phyloP scores from a whole-genome alignment of 1,139 yeast genomes.

The Lodderomyces theae region DNA sequence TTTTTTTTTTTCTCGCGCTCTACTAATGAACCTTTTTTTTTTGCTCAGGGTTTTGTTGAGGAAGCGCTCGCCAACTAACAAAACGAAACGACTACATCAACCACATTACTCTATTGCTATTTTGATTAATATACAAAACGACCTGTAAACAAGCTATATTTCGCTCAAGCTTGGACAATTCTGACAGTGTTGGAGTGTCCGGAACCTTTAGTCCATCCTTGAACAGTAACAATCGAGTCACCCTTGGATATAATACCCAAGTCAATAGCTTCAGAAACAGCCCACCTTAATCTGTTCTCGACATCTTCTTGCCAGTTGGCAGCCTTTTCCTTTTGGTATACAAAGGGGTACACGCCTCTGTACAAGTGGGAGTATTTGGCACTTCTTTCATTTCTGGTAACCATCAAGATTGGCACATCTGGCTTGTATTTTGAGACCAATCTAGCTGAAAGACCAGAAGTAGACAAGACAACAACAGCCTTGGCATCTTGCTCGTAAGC shows the following conservation, averaged over 20 bases:
- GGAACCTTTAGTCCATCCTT: constrained; percentile 98
- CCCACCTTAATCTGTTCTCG: constrained; percentile 92
- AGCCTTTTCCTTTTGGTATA: constrained; percentile 64
- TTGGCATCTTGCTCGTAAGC: constrained; percentile 94
- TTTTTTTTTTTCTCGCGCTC: too few relatives aligned
- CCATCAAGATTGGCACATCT: constrained; percentile 95
- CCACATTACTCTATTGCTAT: neutral
- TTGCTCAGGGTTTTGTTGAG: neutral
- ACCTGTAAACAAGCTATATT: neutral
- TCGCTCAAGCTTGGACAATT: constrained; percentile 49
- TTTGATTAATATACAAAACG: constrained; percentile 4
- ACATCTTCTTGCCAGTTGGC: constrained; percentile 96
- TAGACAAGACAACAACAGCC: constrained; percentile 94
- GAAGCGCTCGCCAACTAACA: neutral
- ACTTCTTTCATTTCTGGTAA: constrained; percentile 89
- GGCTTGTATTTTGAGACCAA: constrained; percentile 97
- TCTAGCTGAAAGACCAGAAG: constrained; percentile 94
- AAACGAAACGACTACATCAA: neutral
- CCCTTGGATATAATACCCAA: constrained; percentile 85
- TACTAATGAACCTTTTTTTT: too few relatives aligned
- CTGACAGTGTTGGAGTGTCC: constrained; percentile 99
- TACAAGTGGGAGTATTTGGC: constrained; percentile 95
- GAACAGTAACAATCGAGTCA: constrained; percentile 90
- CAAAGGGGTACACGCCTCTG: constrained; percentile 98
- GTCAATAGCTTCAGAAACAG: constrained; percentile 84